Evolutionary conservation across 306 rosid species (phyloP).

Genomic region (Castanea crenata): DNA sequence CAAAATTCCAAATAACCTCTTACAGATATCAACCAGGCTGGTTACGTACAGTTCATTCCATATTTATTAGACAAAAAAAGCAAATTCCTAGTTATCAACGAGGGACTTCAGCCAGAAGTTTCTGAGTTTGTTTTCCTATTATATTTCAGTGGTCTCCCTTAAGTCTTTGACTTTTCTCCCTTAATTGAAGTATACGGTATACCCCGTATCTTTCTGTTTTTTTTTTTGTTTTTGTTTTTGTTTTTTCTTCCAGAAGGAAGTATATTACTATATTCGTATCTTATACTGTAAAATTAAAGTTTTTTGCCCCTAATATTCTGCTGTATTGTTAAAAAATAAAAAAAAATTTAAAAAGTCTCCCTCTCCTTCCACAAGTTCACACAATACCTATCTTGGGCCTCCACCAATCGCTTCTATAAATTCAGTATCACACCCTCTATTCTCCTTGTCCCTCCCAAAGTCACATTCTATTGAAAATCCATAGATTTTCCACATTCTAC

Average conservation of each 20-base stretch:
- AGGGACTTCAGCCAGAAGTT: background rate
- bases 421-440: slow-evolving; percentile 1
- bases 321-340: background rate
- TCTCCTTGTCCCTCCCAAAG: background rate
- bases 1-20: no score
- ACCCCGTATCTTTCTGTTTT: no score
- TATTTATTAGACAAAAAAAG: slow-evolving; percentile 1
- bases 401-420: slow-evolving; percentile 25
- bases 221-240: no score
- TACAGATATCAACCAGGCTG: no score
- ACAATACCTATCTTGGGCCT: background rate
- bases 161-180: background rate
- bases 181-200: no score
- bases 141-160: background rate
- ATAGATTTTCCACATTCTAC: no score
- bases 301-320: background rate
- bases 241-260: no score
- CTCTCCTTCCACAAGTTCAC: slow-evolving; percentile 28
- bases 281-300: background rate
- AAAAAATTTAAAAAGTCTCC: slow-evolving; percentile 17
- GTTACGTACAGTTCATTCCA: slow-evolving; percentile 2
- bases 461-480: no score
- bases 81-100: background rate
- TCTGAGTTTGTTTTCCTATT: background rate
- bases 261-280: background rate